Percentiles rank a stretch among this genome's conserved stretches.
Conservation (phyloP, 768 basidiomycete species). For the Mycena galericulata region DNA sequence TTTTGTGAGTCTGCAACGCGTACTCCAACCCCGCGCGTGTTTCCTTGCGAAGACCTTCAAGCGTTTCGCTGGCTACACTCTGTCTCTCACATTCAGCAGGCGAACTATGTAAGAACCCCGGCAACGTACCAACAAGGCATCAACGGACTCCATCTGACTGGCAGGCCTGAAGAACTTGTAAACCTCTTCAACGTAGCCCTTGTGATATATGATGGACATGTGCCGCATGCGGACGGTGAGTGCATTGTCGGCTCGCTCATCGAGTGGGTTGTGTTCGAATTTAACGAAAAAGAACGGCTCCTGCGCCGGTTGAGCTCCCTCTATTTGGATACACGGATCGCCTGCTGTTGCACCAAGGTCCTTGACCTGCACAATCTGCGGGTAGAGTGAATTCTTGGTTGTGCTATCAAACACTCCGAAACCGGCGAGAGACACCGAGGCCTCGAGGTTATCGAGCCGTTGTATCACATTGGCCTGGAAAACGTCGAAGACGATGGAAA, state of each 20-base stretch:
- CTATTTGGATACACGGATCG: constrained; percentile 23
- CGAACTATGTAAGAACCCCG: constrained; percentile 2
- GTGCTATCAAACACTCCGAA: constrained; percentile 95
- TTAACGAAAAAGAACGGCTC: constrained; percentile 90
- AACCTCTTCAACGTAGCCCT: constrained; percentile 92
- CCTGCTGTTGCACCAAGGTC: constrained; percentile 36
- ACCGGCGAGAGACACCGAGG: constrained; percentile 84
- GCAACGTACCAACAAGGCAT: constrained; percentile 82
- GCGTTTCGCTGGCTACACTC: constrained; percentile 92
- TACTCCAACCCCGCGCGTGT: constrained; percentile 95
- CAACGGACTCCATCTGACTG: constrained; percentile 95
- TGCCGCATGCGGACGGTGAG: constrained; percentile 91
- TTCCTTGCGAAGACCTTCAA: constrained; percentile 94
- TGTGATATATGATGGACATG: constrained; percentile 97
- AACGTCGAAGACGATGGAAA: constrained; percentile 88
- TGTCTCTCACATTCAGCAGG: constrained; percentile 42
- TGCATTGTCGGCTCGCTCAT: constrained; percentile 91
- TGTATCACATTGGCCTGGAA: constrained; percentile 89
- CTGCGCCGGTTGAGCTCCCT: constrained; percentile 40
- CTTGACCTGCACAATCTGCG: constrained; percentile 88
- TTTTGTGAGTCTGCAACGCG: constrained; percentile 94
- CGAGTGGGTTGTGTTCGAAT: constrained; percentile 92
- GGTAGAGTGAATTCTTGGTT: constrained; percentile 80
- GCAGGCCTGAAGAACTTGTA: constrained; percentile 93
- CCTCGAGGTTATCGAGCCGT: constrained; percentile 88